These are phyloP conservation scores for Leavenworthia alabamica DNA, from an alignment of 345 rosid species.

Conservation along the genomic window DNA sequence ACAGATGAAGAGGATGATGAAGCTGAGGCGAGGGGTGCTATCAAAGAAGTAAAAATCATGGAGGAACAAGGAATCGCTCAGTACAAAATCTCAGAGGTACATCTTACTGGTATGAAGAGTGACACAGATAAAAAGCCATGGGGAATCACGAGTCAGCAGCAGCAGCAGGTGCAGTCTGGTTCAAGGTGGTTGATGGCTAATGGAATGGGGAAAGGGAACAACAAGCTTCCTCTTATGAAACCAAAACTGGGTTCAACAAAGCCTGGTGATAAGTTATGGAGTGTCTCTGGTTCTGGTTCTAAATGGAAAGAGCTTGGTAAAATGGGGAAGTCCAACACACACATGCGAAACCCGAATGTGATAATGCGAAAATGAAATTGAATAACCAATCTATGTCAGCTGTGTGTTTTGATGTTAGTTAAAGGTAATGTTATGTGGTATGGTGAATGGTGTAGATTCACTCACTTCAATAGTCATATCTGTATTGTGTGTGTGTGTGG, in stretches of 20 bases:
- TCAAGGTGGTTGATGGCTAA: constrained; percentile 89
- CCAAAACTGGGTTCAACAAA: constrained; percentile 46
- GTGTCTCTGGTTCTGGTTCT: constrained; percentile 65
- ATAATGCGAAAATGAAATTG: constrained; percentile 30
- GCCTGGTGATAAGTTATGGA: constrained; percentile 70
- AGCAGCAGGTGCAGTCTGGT: constrained; percentile 89
- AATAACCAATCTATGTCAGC: background rate
- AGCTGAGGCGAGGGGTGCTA: constrained; percentile 23
- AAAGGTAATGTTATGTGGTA: constrained; percentile 4
- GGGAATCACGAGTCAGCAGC: constrained; percentile 60
- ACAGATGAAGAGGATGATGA: constrained; percentile 48
- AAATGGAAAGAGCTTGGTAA: constrained; percentile 54
- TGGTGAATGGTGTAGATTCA: background rate
- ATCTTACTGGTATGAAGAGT: constrained; percentile 64
- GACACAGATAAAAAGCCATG: constrained; percentile 63
- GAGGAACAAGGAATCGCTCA: constrained; percentile 56
- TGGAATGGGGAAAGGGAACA: constrained; percentile 90
- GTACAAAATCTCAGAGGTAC: constrained; percentile 72
- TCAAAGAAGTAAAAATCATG: constrained; percentile 38
- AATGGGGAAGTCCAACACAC: constrained; percentile 42
- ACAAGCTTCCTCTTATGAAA: constrained; percentile 43
- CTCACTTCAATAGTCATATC: constrained; percentile 5
- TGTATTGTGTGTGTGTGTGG: background rate
- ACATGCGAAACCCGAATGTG: constrained; percentile 52
- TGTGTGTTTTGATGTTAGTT: constrained; percentile 1